Base-by-base conservation (phyloP, 2,329 filamentous ascomycete genomes). In the Sporothrix schenckii region DNA sequence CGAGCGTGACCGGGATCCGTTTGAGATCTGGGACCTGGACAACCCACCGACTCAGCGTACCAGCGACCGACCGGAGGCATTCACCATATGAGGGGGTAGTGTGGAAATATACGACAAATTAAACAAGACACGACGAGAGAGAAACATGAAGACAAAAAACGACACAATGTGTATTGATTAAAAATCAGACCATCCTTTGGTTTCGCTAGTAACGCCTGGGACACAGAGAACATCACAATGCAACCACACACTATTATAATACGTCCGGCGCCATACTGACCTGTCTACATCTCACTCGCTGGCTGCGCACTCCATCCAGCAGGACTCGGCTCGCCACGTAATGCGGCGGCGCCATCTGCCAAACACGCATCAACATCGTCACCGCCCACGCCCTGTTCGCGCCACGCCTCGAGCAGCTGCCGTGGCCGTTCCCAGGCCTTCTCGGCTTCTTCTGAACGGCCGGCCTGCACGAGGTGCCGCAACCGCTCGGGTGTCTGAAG, bases 1-100 rank as follows among this genome's bases (percentile, higher is more conserved):
- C 79, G 85, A 91, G 78, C 84, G 84, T 56, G 95, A 99, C 80
- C 85, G 88, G 72, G 95, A 99, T 84, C 95, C 95, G 0, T 99
- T 93, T 80, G 90, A 90, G 67, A 91, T 97, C 71, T 85, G 92
- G 73, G 83, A 86, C 72, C 80, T 87, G 49, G 67, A 74, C 44
- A 70, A 74, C 50, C 53, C 63, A 21, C 58, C 66, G 30, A 7
- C 16, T 3, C 16, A 21, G 27, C 56, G 3, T 13, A 47, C 49
- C 21, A 44, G 7, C 69, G 65, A 49, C 21, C 53, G 47, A 19
- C 56, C 54, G 3, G 34, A 47, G n/a, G 63, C 69, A 5, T 66
- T 61, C 21, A 50, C 39, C 6, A 44, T 50, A 27, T 53, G 44
- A n/a, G 4, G n/a, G 19, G 49, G 49, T 14, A 13, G 11, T 16